These are phyloP conservation scores for Ophiostoma angusticollis DNA, from an alignment of 2,329 filamentous ascomycete genomes.

Conservation along the genomic window DNA sequence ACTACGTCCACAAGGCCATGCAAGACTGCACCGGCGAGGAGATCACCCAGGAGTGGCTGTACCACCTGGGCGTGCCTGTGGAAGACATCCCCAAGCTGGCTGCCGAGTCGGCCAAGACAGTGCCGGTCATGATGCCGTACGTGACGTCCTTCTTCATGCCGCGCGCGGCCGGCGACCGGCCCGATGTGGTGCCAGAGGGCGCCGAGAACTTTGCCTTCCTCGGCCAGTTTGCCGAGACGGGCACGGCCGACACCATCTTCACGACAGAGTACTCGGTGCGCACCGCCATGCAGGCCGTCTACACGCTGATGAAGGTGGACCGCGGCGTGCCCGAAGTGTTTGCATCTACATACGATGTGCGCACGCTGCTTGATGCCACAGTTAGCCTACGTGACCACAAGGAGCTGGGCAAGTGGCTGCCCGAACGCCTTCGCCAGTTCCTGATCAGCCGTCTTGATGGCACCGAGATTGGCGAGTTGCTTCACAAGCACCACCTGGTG, in stretches of 20 bases:
- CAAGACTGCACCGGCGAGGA: constrained; percentile 26
- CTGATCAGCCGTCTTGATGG: constrained; percentile 11
- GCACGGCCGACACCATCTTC: constrained; percentile 23
- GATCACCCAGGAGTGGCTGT: constrained; percentile 26
- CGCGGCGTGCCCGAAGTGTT: constrained; percentile 19
- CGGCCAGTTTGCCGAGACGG: constrained; percentile 29
- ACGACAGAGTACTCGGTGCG: constrained; percentile 26
- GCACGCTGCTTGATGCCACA: constrained; percentile 16
- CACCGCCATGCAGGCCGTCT: constrained; percentile 25
- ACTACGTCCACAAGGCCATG: constrained; percentile 28
- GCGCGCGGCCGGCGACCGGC: constrained; percentile 23
- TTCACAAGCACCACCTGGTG: constrained; percentile 13
- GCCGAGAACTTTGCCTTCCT: constrained; percentile 26
- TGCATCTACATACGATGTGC: constrained; percentile 18
- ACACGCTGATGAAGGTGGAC: constrained; percentile 17
- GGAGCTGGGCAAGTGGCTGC: constrained; percentile 13
- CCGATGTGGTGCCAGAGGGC: constrained; percentile 24
- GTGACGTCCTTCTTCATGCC: constrained; percentile 25
- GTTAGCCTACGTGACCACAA: constrained; percentile 14
- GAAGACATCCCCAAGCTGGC: constrained; percentile 17
- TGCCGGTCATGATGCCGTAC: constrained; percentile 28
- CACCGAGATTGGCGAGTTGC: constrained; percentile 11
- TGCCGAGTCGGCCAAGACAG: constrained; percentile 17
- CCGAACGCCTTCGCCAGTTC: constrained; percentile 11
- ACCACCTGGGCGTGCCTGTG: constrained; percentile 24